A percentile compares a stretch with the other conserved stretches of the same genome.
Conservation (phyloP, 73 alveolate genomes). For the Uronychia binucleata region DNA sequence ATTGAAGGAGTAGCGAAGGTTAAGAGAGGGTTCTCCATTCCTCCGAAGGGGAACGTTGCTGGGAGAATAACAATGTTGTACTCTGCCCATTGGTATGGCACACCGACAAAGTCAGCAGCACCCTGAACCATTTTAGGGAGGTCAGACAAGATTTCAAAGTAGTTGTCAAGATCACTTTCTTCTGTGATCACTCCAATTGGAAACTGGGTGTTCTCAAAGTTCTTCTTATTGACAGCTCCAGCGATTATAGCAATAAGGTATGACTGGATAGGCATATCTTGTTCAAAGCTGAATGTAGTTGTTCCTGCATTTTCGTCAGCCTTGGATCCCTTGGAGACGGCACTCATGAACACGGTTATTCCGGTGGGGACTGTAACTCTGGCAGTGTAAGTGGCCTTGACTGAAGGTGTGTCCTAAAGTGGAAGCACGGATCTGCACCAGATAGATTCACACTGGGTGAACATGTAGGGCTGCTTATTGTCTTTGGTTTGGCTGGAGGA, state of each 20-base stretch:
- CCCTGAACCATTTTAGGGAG: constrained; percentile 42
- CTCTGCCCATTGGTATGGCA: constrained; percentile 78
- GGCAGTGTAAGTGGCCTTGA: constrained; percentile 83
- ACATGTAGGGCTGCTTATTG: constrained; percentile 78
- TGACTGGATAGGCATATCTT: constrained; percentile 70
- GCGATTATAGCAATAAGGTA: constrained; percentile 79
- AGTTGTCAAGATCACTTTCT: constrained; percentile 50
- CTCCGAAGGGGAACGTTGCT: constrained; percentile 90
- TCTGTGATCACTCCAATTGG: constrained; percentile 70
- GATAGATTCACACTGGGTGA: constrained; percentile 88
- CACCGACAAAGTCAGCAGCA: constrained; percentile 64
- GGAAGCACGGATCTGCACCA: constrained; percentile 90
- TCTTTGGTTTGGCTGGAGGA: constrained; percentile 30
- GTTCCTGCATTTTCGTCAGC: constrained; percentile 18
- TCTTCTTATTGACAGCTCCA: constrained; percentile 62
- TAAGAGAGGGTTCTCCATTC: constrained; percentile 90
- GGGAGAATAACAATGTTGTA: constrained; percentile 82
- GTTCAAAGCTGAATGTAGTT: constrained; percentile 43
- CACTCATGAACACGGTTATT: constrained; percentile 66
- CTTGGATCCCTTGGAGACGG: constrained; percentile 4
- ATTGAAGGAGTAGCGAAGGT: constrained; percentile 83
- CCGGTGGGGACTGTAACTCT: constrained; percentile 54
- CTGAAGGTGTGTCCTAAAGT: constrained; percentile 91
- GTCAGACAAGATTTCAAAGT: constrained; percentile 53
- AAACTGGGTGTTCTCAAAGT: constrained; percentile 47